Evolutionary conservation across 768 basidiomycete species (phyloP), one percentile per base, ranked within the genome.

Genomic region (Galerina marginata): DNA sequence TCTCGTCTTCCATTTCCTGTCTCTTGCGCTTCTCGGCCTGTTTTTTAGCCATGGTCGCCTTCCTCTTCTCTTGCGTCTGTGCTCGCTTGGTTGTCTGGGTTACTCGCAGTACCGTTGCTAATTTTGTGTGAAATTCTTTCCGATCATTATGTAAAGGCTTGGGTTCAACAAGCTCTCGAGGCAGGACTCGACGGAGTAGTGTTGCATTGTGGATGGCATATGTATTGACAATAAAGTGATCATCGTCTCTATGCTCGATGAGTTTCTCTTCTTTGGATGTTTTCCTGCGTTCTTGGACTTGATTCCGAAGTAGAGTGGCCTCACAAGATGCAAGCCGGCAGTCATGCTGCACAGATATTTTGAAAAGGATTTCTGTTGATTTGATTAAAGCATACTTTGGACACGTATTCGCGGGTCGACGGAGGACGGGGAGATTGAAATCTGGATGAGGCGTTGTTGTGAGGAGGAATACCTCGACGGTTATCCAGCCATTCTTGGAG

Each of bases 151-250:
- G 45, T 4, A 61, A 15, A 14, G 59, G 61, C 26, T 45, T 2
- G 3, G 62, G 64, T 15, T 9, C 47, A 38, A 26, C 56, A n/a
- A 68, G 54, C 0, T 55, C 9, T 44, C 61, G 52, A 14, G 66
- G 64, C 12, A 68, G 48, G 39, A 42, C 9, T 11, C 44, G 4
- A 12, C 66, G 59, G 9, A 72, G 48, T 1, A 69, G 50, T 9
- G 50, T 56, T 1, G 67, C 62, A 57, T 74, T 74, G 60, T 75
- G 73, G 1, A 73, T 54, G 0, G 67, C 67, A 51, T 69, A 65
- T 7, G 64, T 63, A 40, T 74, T 74, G 44, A 74, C 58, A 15
- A 76, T 33, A 48, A 57, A 75, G 9, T 61, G 53, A 6, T 49
- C 46, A 25, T 69, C 54, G 25, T 69, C 57, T 9, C 25, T 45